Conservation (phyloP, 2,329 filamentous ascomycete species). For the Fusarium ramigenum region DNA sequence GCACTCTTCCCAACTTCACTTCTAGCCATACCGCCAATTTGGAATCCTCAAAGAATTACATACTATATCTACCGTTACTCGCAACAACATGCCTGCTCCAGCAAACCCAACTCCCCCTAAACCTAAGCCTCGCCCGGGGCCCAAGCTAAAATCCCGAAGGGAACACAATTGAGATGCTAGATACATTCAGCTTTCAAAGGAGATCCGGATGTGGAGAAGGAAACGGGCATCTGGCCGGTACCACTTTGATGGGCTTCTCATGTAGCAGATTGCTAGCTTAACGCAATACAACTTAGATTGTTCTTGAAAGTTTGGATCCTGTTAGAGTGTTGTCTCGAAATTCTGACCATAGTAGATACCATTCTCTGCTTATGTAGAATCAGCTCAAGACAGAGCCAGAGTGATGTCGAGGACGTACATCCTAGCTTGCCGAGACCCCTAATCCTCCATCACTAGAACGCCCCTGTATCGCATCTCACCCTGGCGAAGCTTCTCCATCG, state of each 20-base stretch:
- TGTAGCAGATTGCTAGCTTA: too few relatives aligned
- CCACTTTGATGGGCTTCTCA: accelerated
- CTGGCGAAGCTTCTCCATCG: background rate
- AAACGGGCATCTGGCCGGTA: accelerated
- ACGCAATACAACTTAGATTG: accelerated
- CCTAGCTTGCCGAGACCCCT: background rate
- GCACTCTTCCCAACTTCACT: accelerated
- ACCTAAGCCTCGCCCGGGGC: background rate
- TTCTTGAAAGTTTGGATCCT: accelerated
- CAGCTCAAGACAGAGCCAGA: background rate
- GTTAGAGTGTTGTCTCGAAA: accelerated
- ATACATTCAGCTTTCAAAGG: too few relatives aligned
- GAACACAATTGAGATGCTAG: too few relatives aligned
- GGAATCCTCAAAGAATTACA: accelerated
- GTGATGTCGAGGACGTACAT: accelerated
- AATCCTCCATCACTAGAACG: background rate
- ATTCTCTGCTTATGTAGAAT: too few relatives aligned
- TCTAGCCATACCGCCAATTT: accelerated
- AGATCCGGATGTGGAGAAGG: accelerated
- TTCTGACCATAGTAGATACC: too few relatives aligned
- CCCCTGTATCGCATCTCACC: background rate
- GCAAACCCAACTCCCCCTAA: background rate
- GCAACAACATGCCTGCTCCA: background rate
- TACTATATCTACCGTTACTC: accelerated
- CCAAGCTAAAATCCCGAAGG: background rate